These are phyloP conservation scores for Allomyces arbusculus DNA, from an alignment of 192 early-diverging fungal species.

Conservation along the genomic window DNA sequence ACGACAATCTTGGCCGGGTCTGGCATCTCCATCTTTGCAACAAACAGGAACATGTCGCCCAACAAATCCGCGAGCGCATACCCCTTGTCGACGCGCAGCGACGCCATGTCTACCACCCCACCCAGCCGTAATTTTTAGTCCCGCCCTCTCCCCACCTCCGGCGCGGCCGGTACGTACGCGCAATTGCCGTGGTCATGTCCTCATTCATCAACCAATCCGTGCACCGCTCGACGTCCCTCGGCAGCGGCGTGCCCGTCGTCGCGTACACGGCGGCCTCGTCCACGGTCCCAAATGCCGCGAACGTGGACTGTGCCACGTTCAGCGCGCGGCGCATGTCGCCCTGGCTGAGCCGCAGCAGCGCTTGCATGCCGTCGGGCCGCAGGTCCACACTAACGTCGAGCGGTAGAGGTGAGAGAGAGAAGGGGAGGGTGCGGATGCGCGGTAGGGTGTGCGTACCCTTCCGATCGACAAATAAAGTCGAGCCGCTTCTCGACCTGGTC, in stretches of 20 bases:
- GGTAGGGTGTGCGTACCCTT: constrained; percentile 20
- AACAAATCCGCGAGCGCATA: constrained; percentile 82
- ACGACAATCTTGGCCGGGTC: constrained; percentile 41
- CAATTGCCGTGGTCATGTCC: constrained; percentile 59
- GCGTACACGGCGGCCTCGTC: constrained; percentile 68
- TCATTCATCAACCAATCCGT: constrained; percentile 62
- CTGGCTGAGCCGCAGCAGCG: constrained; percentile 59
- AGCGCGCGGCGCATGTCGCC: constrained; percentile 97
- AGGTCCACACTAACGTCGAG: constrained; percentile 42
- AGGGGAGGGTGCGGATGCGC: constrained; percentile 8
- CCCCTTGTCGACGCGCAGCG: constrained; percentile 62
- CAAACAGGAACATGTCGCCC: constrained; percentile 44
- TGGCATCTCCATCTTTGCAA: constrained; percentile 54
- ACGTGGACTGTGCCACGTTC: constrained; percentile 85
- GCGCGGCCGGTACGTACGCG: constrained; percentile 16
- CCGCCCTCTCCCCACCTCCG: not conserved
- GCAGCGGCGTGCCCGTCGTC: constrained; percentile 79
- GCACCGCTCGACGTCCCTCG: constrained; percentile 59
- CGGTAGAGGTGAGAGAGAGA: constrained; percentile 1
- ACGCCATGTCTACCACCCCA: constrained; percentile 36
- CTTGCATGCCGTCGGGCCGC: constrained; percentile 51
- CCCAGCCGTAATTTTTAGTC: not conserved
- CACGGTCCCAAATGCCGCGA: constrained; percentile 59
- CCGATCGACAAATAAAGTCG: constrained; percentile 40
- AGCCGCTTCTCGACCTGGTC: constrained; percentile 62